Conservation (phyloP, 1,139 yeast species). For the Sugiyamaella paludigena region DNA sequence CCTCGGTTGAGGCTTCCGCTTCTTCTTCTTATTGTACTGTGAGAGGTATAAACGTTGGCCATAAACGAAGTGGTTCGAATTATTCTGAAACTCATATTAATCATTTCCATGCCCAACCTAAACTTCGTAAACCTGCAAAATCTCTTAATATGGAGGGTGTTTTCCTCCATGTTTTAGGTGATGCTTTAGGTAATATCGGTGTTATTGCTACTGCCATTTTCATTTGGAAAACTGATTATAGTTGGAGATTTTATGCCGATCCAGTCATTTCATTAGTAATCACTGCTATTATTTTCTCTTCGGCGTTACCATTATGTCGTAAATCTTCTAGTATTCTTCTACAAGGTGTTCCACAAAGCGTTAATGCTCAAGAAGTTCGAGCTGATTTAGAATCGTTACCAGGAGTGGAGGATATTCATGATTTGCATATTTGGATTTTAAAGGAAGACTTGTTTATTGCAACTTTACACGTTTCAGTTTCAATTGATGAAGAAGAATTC, state of each 20-base stretch:
- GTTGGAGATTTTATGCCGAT: conserved; percentile 85
- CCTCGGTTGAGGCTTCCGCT: neutral
- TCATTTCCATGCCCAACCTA: conserved; percentile 42
- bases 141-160: conserved; percentile 97
- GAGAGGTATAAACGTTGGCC: neutral
- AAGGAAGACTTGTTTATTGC: conserved; percentile 88
- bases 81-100: conserved; percentile 30
- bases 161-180: conserved; percentile 91
- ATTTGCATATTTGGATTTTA: conserved; percentile 94
- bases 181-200: conserved; percentile 93
- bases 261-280: conserved; percentile 83
- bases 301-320: conserved; percentile 87
- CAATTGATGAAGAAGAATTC: conserved; percentile 62
- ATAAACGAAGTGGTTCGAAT: conserved; percentile 8
- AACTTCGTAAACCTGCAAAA: conserved; percentile 26
- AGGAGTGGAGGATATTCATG: conserved; percentile 84
- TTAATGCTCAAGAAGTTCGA: conserved; percentile 73
- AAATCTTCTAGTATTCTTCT: conserved; percentile 82
- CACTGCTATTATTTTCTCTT: conserved; percentile 81
- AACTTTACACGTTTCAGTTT: conserved; percentile 79
- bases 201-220: conserved; percentile 86
- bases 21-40: conserved; percentile 6
- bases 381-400: conserved; percentile 61
- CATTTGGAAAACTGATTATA: conserved; percentile 88
- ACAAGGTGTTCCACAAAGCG: conserved; percentile 86